Percentiles rank a stretch among this genome's conserved stretches.
These are phyloP conservation scores for Hibiscus trionum DNA, from an alignment of 345 rosid genomes.

Conservation along the genomic window DNA sequence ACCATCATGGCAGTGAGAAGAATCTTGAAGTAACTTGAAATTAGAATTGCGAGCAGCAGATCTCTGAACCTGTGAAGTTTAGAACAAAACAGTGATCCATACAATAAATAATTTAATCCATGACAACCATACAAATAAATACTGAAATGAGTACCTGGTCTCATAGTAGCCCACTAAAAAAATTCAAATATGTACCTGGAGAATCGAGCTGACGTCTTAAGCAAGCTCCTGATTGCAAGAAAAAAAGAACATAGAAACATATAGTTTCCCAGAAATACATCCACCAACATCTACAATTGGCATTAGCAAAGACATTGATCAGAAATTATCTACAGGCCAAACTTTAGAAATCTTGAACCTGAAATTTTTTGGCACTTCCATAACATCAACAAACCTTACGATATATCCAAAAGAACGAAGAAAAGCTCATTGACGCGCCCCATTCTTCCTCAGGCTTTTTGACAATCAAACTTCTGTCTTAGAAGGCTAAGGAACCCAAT, in stretches of 20 bases:
- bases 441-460: constrained; percentile 32
- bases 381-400: constrained; percentile 29
- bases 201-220: constrained; percentile 23
- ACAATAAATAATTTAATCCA: neutral
- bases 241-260: constrained; percentile 43
- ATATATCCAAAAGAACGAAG: constrained; percentile 25
- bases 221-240: constrained; percentile 32
- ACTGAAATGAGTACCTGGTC: neutral
- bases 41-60: constrained; percentile 41
- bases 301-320: constrained; percentile 3
- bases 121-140: neutral
- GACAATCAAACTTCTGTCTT: constrained; percentile 57
- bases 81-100: neutral
- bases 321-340: constrained; percentile 6
- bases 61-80: constrained; percentile 36
- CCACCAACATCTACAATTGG: constrained; percentile 44
- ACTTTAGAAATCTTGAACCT: neutral
- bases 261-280: constrained; percentile 50
- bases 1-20: constrained; percentile 65
- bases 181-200: constrained; percentile 34
- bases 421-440: constrained; percentile 30
- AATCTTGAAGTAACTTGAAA: constrained; percentile 79
- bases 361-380: neutral
- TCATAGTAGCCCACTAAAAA: neutral
- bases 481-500: constrained; percentile 35